Evolutionary conservation across 2,329 filamentous ascomycete species (phyloP), one percentile per base, ranked within the genome.

Genomic region (Drechslera avenae): DNA sequence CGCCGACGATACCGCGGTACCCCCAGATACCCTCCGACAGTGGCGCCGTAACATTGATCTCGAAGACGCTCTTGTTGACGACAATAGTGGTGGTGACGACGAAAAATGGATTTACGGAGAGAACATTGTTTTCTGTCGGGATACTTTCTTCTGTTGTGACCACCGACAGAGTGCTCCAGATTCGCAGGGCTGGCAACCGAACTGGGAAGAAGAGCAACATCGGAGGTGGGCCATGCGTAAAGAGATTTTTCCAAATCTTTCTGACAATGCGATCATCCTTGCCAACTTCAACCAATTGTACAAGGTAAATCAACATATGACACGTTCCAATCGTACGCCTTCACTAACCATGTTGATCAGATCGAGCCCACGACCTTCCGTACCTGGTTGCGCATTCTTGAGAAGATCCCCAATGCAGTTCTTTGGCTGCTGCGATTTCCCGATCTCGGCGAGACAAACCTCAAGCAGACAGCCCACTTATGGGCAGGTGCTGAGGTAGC

Each of bases 231-330:
- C 84, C 59, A 96, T 97, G 91, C 87, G 94, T 23, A 95, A 92
- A 68, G 86, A 95, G 63, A 76, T 99, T 32, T 99, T 99, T 66
- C 94, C 94, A 0, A 80, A 83, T 14, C 78, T 99, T 10, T 79
- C 85, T 2, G 89, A 97, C 64, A 87, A 96, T 69, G 83, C 86
- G 16, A 86, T 99, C 64, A 97, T 99, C 63, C 82, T 99, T 51
- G 94, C 91, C 5, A 99, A 99, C 74, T 99, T 99, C 76, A 99
- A 99, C 69, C 94, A 99, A 73, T 80, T 99, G 26, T 99, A 99
- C 78, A 99, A 99, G 86, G 92, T 94, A 79, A 59, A 79, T 59
- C 37, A 12, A 12, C 35, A 9, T 8, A 39, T 31, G 3, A 28
- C 4, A 9, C 26, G 26, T 28, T 12, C 9, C 3, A 18, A 3